Base-by-base conservation (phyloP, 2,329 filamentous ascomycete species). In the Corinectria fuckeliana region DNA sequence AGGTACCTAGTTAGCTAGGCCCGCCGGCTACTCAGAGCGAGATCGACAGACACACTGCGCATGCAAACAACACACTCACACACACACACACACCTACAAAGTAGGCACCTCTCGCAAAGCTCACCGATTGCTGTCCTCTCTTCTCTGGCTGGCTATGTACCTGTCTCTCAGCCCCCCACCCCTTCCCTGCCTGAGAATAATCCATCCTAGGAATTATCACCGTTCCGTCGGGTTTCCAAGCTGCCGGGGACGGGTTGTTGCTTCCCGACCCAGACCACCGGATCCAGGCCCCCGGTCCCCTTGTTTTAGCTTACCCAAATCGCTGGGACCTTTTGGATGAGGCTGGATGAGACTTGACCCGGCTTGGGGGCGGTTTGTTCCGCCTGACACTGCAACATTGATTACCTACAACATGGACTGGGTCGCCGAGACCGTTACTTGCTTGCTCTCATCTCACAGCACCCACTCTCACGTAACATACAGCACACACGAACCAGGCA, bases 261-360 rank as follows among this genome's bases (percentile, higher is more conserved):
- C 58, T 58, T 64, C 66, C 62, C 54, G 61, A 68, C 61, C 68
- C 68, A 70, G 57, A 63, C 66, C 60, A 58, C 52, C 66, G 68
- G 68, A 66, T 66, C 66, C 60, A 50, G 54, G 63, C 62, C 64
- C 68, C 62, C 62, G 62, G 54, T 53, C 57, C 30, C 58, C 26
- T 50, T 38, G 49, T 63, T 60, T 58, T 70, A 68, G 62, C 58
- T 56, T 58, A 70, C 58, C 64, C 68, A 65, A 52, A 52, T 56
- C 56, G 51, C 47, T 65, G 68, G 68, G 64, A 65, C 66, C 34
- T 21, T 42, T 25, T 41, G 49, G 20, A 25, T 20, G 36, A 32
- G 38, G 25, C 26, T 3, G 10, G 41, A 26, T 25, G 14, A 28
- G 16, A 16, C 42, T 13, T 10, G 20, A 14, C 9, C 36, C 9